phyloP scores from a whole-genome alignment of 345 rosid genomes.

The Aquilaria yunnanensis region DNA sequence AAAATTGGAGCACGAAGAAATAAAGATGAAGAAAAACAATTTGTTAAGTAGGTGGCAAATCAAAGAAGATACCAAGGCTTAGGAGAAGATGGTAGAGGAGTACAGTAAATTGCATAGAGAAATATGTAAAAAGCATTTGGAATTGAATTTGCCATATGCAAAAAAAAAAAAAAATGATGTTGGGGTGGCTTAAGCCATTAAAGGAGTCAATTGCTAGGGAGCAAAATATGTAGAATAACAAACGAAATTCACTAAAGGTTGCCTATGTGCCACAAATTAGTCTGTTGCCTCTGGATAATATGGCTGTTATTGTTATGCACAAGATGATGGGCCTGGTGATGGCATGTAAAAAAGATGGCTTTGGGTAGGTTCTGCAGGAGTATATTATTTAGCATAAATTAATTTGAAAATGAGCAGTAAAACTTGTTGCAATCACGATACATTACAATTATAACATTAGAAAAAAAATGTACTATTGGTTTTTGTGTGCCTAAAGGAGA shows the following conservation, averaged over 20 bases:
- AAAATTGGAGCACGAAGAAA: slow-evolving; percentile 45
- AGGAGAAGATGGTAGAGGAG: slow-evolving; percentile 80
- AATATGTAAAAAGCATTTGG: slow-evolving; percentile 74
- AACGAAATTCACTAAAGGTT: slow-evolving; percentile 54
- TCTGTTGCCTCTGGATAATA: slow-evolving; percentile 76
- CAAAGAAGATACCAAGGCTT: slow-evolving; percentile 87
- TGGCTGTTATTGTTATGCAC: slow-evolving; percentile 95
- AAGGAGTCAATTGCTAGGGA: slow-evolving; percentile 69
- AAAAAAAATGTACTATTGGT: no score
- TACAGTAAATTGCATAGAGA: slow-evolving; percentile 64
- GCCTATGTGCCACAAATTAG: slow-evolving; percentile 81
- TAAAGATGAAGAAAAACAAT: slow-evolving; percentile 54
- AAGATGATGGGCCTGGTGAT: slow-evolving; percentile 84
- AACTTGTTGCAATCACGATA: no score
- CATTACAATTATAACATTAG: no score
- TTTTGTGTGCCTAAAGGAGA: no score
- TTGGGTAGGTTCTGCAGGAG: slow-evolving; percentile 72
- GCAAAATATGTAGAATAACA: slow-evolving; percentile 53
- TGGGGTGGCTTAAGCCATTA: slow-evolving; percentile 93
- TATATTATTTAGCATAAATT: no score
- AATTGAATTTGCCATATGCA: slow-evolving; percentile 77
- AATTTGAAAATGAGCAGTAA: no score
- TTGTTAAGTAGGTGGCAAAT: slow-evolving; percentile 69
- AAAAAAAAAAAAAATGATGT: slow-evolving; percentile 53
- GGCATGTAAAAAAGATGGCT: slow-evolving; percentile 61